These are phyloP conservation scores for Candida xiaguanensis DNA, from an alignment of 805 yeast genomes.

Conservation along the genomic window DNA sequence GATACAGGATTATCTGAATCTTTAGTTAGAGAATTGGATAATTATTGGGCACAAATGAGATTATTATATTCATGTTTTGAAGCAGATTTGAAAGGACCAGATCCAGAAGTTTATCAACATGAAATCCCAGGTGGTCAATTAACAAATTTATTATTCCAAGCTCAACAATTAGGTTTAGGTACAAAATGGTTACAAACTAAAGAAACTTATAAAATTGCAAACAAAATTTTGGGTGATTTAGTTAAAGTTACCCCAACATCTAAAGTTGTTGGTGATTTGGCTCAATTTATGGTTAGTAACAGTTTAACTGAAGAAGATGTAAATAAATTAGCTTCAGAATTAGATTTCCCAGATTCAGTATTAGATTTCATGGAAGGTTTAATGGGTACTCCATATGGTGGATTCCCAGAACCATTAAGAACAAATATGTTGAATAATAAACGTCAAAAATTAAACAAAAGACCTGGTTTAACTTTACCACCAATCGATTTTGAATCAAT, in stretches of 20 bases:
- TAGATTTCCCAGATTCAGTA: conserved; percentile 98
- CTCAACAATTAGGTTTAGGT: conserved; percentile 97
- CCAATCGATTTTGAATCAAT: conserved; percentile 78
- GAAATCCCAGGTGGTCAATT: conserved; percentile 99
- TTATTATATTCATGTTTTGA: conserved; percentile 93
- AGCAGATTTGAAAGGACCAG: conserved; percentile 98
- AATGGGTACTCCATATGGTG: conserved; percentile 99
- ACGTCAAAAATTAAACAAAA: conserved; percentile 80
- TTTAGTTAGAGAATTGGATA: conserved; percentile 77
- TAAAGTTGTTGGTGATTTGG: conserved; percentile 99
- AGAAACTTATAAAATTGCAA: conserved; percentile 89
- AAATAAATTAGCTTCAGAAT: conserved; percentile 75
- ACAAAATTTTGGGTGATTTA: conserved; percentile 86
- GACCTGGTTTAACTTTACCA: conserved; percentile 89
- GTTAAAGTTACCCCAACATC: conserved; percentile 99
- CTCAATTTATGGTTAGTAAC: conserved; percentile 99
- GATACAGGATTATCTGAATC: conserved; percentile 67
- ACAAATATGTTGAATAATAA: conserved; percentile 85
- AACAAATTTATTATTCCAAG: conserved; percentile 97
- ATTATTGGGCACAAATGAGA: conserved; percentile 99
- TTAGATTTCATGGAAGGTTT: conserved; percentile 98
- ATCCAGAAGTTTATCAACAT: conserved; percentile 97
- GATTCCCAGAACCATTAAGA: conserved; percentile 99
- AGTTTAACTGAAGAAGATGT: conserved; percentile 85
- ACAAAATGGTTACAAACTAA: conserved; percentile 96